Evolutionary conservation across 1,139 yeast genomes (phyloP).

Genomic region (Kurtzmaniella quercitrusa): DNA sequence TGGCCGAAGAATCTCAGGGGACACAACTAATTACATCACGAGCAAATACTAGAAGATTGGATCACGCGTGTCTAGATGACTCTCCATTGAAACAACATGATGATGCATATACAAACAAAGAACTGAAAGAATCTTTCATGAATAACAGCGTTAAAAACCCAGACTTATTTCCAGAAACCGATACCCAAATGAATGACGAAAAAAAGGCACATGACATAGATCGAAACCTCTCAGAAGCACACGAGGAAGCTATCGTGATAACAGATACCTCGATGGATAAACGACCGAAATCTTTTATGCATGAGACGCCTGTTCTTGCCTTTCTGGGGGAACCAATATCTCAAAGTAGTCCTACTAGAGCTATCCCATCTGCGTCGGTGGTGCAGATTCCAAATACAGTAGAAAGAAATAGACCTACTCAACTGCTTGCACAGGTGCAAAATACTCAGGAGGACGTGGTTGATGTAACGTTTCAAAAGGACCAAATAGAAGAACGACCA

Average conservation of each 20-base stretch:
- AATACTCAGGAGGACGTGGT: constrained; percentile 8
- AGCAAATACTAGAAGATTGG: neutral
- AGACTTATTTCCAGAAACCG: neutral
- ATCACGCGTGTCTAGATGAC: neutral
- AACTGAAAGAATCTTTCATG: neutral
- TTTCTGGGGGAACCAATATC: constrained; percentile 4
- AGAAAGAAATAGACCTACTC: constrained; percentile 8
- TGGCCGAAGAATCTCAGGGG: neutral
- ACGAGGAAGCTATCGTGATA: neutral
- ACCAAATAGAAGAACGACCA: constrained; percentile 4
- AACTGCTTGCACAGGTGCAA: constrained; percentile 9
- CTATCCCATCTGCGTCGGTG: constrained; percentile 6
- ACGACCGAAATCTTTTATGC: neutral
- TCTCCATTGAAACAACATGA: neutral
- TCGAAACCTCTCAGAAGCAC: neutral
- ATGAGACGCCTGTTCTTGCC: neutral
- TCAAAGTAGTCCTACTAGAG: constrained; percentile 7
- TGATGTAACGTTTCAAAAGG: constrained; percentile 5
- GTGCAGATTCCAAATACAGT: constrained; percentile 13
- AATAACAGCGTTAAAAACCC: neutral
- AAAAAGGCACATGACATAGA: neutral
- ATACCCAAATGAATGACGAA: neutral
- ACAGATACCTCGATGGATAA: neutral
- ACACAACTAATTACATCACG: constrained; percentile 6
- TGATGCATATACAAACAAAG: neutral